These are phyloP conservation scores for Geoglossum cookeanum DNA, from an alignment of 2,329 filamentous ascomycete species.

Conservation along the genomic window DNA sequence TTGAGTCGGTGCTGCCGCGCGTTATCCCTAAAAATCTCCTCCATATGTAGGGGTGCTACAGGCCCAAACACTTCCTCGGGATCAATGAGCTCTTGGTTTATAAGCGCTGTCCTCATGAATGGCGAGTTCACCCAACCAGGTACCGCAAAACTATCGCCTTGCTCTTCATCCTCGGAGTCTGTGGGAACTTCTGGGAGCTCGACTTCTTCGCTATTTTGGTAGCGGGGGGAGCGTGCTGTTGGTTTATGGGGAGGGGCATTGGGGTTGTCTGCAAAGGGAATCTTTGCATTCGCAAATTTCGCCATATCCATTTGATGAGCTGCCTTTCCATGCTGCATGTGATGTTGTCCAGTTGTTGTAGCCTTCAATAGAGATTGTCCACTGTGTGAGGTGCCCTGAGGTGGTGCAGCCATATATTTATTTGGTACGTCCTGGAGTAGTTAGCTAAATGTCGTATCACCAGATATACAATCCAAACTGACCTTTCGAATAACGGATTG, in stretches of 20 bases:
- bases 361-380: constrained; percentile 37
- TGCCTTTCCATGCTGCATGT: constrained; percentile 39
- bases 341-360: constrained; percentile 47
- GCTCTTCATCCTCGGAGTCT: constrained; percentile 69
- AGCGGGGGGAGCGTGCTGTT: constrained; percentile 50
- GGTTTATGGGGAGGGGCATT: constrained; percentile 40
- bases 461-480: neutral
- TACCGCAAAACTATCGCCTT: constrained; percentile 37
- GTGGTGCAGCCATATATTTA: constrained; percentile 1
- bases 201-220: constrained; percentile 76
- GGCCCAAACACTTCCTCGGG: constrained; percentile 76
- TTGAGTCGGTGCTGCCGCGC: constrained; percentile 76
- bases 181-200: constrained; percentile 89
- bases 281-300: constrained; percentile 74
- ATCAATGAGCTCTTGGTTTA: constrained; percentile 69
- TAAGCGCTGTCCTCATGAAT: constrained; percentile 54
- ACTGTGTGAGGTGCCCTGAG: constrained; percentile 10
- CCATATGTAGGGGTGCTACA: constrained; percentile 76
- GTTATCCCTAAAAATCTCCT: constrained; percentile 85
- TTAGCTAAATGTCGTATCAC: neutral
- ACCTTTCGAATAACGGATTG: constrained; percentile 61
- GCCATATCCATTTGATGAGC: constrained; percentile 63
- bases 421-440: neutral
- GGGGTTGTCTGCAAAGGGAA: constrained; percentile 60
- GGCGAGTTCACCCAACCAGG: constrained; percentile 83